Evolutionary conservation across 257 asterid species (phyloP).

Genomic region (Misopates orontium): DNA sequence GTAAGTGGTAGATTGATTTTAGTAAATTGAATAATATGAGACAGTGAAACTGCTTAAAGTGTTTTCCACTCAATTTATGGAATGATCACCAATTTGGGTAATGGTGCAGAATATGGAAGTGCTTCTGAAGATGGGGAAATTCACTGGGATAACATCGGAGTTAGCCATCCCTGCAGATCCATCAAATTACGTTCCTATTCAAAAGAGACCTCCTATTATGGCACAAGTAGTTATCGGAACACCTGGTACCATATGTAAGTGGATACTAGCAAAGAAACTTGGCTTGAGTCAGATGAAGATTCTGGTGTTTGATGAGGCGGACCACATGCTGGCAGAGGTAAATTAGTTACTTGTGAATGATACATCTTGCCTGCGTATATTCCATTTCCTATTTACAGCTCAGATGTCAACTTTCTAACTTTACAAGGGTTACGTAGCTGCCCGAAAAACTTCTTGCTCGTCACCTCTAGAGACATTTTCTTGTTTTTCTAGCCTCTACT

Average conservation of each 20-base stretch:
- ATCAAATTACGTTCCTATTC: conserved; percentile 49
- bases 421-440: background rate
- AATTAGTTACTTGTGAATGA: conserved; percentile 8
- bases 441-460: conserved; percentile 15
- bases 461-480: background rate
- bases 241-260: conserved; percentile 82
- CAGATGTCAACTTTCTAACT: background rate
- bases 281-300: conserved; percentile 77
- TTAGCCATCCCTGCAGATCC: conserved; percentile 68
- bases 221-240: conserved; percentile 93
- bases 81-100: background rate
- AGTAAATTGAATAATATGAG: too few relatives aligned
- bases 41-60: too few relatives aligned
- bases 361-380: conserved; percentile 15
- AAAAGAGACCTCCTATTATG: conserved; percentile 58
- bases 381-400: background rate
- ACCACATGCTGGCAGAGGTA: conserved; percentile 94
- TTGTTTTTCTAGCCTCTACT: conserved; percentile 14
- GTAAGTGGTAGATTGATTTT: background rate
- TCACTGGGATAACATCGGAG: conserved; percentile 73
- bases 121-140: conserved; percentile 88
- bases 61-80: background rate
- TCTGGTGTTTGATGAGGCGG: conserved; percentile 96
- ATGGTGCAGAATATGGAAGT: conserved; percentile 85
- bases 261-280: conserved; percentile 66